Evolutionary conservation across 768 basidiomycete species (phyloP).

Genomic region (Boletellus emodensis): DNA sequence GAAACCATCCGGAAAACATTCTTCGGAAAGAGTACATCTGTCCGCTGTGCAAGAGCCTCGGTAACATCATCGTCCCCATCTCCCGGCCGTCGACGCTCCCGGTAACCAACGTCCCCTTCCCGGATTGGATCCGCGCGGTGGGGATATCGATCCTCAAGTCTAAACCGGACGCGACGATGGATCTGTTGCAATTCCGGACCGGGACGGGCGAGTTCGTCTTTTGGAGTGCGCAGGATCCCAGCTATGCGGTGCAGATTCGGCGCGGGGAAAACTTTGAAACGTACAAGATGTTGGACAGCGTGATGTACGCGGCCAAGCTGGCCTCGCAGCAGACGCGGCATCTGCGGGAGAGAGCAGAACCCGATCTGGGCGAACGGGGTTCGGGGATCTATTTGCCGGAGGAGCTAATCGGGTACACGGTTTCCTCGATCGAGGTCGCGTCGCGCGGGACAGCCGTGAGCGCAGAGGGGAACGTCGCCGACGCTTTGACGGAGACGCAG

Average conservation of each 20-base stretch:
- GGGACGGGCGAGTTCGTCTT: constrained; percentile 88
- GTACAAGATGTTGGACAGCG: constrained; percentile 82
- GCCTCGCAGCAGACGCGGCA: constrained; percentile 84
- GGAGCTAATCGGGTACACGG: constrained; percentile 85
- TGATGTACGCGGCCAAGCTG: constrained; percentile 73
- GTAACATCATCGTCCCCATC: constrained; percentile 90
- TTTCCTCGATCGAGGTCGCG: constrained; percentile 75
- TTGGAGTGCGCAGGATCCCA: constrained; percentile 80
- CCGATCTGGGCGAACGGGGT: constrained; percentile 70
- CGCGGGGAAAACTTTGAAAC: constrained; percentile 53
- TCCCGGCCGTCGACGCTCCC: constrained; percentile 44
- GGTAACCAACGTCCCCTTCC: constrained; percentile 56
- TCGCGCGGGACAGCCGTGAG: constrained; percentile 58
- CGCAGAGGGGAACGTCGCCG: constrained; percentile 53
- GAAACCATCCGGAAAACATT: constrained; percentile 95
- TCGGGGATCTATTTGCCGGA: constrained; percentile 88
- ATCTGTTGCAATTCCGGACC: constrained; percentile 69
- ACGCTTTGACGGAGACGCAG: constrained; percentile 65
- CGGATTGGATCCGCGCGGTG: constrained; percentile 87
- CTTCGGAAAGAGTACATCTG: constrained; percentile 93
- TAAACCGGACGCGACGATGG: constrained; percentile 67
- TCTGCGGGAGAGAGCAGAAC: constrained; percentile 71
- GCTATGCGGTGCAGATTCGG: constrained; percentile 55
- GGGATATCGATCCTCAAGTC: constrained; percentile 88
- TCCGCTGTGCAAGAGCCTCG: constrained; percentile 93